Percentiles rank a stretch among this genome's conserved stretches.
These are phyloP conservation scores for Penicillium odoratum DNA, from an alignment of 495 filamentous ascomycete genomes.

Conservation along the genomic window DNA sequence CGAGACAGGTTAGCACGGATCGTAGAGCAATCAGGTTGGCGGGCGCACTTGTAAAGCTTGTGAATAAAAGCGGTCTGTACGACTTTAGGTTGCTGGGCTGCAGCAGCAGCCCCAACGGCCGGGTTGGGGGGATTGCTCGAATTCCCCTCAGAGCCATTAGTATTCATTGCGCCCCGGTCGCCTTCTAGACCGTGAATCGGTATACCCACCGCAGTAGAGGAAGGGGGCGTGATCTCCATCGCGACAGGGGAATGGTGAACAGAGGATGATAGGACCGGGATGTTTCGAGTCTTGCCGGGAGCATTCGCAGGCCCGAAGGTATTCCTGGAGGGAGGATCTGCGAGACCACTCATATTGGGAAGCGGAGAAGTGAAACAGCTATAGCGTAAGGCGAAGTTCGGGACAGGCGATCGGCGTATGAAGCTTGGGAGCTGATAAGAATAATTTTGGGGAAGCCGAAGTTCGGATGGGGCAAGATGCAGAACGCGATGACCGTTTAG, in stretches of 20 bases:
- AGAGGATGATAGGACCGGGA: constrained; percentile 48
- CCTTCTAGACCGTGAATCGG: constrained; percentile 48
- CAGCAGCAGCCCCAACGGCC: constrained; percentile 66
- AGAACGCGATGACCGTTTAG: constrained; percentile 25
- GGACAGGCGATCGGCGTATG: neutral
- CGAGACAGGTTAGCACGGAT: constrained; percentile 4
- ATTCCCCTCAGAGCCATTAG: constrained; percentile 42
- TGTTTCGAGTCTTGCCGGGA: constrained; percentile 42
- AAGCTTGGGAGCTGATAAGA: neutral
- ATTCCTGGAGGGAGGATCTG: constrained; percentile 42
- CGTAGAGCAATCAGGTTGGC: neutral
- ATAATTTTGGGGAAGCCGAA: constrained; percentile 2
- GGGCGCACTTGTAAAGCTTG: constrained; percentile 89
- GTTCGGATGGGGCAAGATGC: constrained; percentile 7
- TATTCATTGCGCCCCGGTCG: constrained; percentile 39
- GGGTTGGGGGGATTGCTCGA: constrained; percentile 46
- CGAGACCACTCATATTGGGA: constrained; percentile 46
- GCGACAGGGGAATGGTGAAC: constrained; percentile 38
- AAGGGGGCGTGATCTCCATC: constrained; percentile 53
- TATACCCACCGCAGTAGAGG: constrained; percentile 38
- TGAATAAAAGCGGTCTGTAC: constrained; percentile 99
- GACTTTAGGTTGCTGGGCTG: constrained; percentile 93
- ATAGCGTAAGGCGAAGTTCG: neutral
- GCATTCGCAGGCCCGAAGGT: constrained; percentile 38
- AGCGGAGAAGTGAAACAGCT: constrained; percentile 5